Evolutionary conservation across 768 basidiomycete species (phyloP), one percentile per base, ranked within the genome.

Genomic region (Xerocomus potaroensis): DNA sequence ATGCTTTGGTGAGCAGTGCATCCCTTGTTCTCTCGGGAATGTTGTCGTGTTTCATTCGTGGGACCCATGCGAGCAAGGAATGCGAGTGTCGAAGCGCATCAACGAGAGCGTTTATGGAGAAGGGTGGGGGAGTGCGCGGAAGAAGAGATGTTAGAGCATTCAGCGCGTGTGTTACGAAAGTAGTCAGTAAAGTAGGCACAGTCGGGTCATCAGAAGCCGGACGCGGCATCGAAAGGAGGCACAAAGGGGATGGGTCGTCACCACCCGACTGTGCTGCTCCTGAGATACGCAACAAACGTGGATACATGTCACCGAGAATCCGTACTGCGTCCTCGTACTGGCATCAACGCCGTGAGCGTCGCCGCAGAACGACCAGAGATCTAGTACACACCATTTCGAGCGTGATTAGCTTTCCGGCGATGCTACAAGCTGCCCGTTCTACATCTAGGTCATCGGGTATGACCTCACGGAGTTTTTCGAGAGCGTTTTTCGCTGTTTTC

Each of bases 381-480:
- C 7, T 1, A 18, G 1, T 30, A 73, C 87, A 43, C 57, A 91
- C 89, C 79, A 88, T 69, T 54, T 87, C 84, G 40, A 91, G 59
- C 19, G 73, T 56, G 21, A 88, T 70, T 2, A 91, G 63, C 61
- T 88, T 89, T 8, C 78, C 83, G 6, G 81, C 59, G 5, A 90
- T 66, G 48, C 81, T 82, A 41, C 74, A 74, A 1, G 84, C 88
- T 2, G 85, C 87, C 30, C 83, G 74, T 65, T 91, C 90, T 5
- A 89, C 73, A 52, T 90, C 83, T 8, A 86, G 14, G 52, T 77
- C 75, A 3, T 68, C 70, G 0, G 74, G 67, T 36, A 64, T 67
- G 16, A 77, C 42, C 26, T 57, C 59, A 41, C 87, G 69, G 34
- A 91, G 66, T 3, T 62, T 53, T 1, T 47, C 48, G 8, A 91